Conservation (phyloP, 179 eudicot genomes). For the Gypsophila paniculata region DNA sequence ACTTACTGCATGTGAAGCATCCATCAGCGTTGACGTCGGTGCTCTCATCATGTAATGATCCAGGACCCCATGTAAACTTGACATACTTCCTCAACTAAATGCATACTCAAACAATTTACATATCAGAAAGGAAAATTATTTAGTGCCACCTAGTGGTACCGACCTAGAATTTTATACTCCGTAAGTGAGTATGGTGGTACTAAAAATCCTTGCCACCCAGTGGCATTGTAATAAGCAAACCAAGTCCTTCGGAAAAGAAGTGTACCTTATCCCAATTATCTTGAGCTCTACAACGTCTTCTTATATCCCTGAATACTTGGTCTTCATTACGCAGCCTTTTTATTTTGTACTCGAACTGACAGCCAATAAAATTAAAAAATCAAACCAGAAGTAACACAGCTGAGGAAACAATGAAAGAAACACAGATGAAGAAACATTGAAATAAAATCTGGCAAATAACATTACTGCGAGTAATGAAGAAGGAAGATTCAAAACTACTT, state of each 20-base stretch:
- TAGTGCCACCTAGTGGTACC: no score
- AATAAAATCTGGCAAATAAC: no score
- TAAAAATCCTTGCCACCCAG: background rate
- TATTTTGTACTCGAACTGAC: slow-evolving; percentile 73
- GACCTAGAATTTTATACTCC: no score
- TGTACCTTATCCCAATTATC: slow-evolving; percentile 77
- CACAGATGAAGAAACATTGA: background rate
- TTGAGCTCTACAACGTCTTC: slow-evolving; percentile 66
- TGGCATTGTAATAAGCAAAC: background rate
- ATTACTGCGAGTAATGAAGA: background rate
- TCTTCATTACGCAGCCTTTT: slow-evolving; percentile 82
- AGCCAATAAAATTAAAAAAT: slow-evolving; percentile 10
- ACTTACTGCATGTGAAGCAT: slow-evolving; percentile 45
- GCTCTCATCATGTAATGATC: slow-evolving; percentile 42
- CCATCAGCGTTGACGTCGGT: slow-evolving; percentile 25
- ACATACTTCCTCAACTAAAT: slow-evolving; percentile 84
- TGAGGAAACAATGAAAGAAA: no score
- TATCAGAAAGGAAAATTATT: slow-evolving; percentile 10
- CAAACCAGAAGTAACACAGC: background rate
- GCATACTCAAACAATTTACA: slow-evolving; percentile 13
- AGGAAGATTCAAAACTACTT: slow-evolving; percentile 32
- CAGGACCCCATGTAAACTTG: slow-evolving; percentile 67
- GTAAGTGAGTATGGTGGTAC: background rate
- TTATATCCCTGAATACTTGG: slow-evolving; percentile 52
- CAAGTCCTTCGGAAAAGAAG: background rate